These are phyloP conservation scores for Rhizoclosmatium globosum DNA, from an alignment of 192 early-diverging fungal species.

Conservation along the genomic window DNA sequence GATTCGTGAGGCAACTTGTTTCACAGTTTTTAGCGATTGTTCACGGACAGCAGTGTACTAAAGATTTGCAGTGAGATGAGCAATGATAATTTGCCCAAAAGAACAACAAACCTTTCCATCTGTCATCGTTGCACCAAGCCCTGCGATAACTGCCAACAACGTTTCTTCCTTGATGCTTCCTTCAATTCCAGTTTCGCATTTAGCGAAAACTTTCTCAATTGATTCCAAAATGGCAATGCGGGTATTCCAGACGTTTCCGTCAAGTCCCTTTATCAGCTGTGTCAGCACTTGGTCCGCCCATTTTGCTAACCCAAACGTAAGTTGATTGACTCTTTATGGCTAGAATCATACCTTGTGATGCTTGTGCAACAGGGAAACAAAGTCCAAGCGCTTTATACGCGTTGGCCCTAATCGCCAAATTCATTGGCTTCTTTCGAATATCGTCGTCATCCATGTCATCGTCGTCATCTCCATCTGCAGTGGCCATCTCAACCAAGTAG, in stretches of 20 bases:
- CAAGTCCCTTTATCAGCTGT: slow-evolving; percentile 59
- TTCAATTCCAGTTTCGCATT: slow-evolving; percentile 22
- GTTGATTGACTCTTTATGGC: slow-evolving; percentile 18
- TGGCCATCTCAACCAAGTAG: slow-evolving; percentile 54
- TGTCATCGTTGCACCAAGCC: slow-evolving; percentile 13
- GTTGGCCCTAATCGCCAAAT: slow-evolving; percentile 70
- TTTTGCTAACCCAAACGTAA: slow-evolving; percentile 41
- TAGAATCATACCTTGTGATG: slow-evolving; percentile 61
- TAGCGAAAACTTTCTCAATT: slow-evolving; percentile 62
- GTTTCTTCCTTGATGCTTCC: neutral
- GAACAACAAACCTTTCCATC: slow-evolving; percentile 46
- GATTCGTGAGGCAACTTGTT: slow-evolving; percentile 25
- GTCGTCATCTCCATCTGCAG: slow-evolving; percentile 57
- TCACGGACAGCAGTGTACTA: slow-evolving; percentile 55
- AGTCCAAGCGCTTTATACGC: slow-evolving; percentile 71
- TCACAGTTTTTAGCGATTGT: slow-evolving; percentile 28
- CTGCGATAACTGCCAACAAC: slow-evolving; percentile 16
- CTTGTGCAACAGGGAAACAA: slow-evolving; percentile 57
- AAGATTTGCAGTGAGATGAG: neutral
- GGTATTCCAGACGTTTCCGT: slow-evolving; percentile 86
- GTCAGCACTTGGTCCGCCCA: slow-evolving; percentile 52
- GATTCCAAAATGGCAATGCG: slow-evolving; percentile 75
- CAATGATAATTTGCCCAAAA: neutral
- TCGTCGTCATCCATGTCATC: slow-evolving; percentile 73
- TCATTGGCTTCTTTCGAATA: slow-evolving; percentile 60